phyloP scores from a whole-genome alignment of 2,329 filamentous ascomycete species.

The Stenocarpella maydis region DNA sequence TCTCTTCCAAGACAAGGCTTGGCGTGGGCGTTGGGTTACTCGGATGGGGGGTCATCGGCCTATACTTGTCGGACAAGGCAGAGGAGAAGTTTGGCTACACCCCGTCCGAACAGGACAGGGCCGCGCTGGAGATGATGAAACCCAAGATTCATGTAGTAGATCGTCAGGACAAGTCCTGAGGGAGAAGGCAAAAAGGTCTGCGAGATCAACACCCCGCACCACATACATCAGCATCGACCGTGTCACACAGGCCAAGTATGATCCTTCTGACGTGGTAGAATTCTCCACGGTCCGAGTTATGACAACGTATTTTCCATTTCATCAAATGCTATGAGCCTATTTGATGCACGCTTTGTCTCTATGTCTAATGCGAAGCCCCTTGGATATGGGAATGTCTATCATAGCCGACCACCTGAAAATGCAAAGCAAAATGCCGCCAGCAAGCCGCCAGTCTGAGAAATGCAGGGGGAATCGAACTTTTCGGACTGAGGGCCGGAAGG shows the following conservation, averaged over 20 bases:
- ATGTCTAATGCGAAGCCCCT: conserved; percentile 44
- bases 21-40: conserved; percentile 78
- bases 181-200: background rate
- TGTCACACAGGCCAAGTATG: background rate
- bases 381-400: conserved; percentile 44
- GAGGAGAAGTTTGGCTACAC: conserved; percentile 78
- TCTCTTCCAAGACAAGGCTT: conserved; percentile 74
- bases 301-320: conserved; percentile 35
- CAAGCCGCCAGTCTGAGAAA: conserved; percentile 48
- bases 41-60: conserved; percentile 76
- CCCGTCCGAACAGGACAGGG: conserved; percentile 77
- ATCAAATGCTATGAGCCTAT: conserved; percentile 24
- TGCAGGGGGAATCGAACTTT: conserved; percentile 47
- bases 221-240: too few species aligned
- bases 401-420: conserved; percentile 45
- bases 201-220: too few species aligned
- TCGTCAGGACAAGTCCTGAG: conserved; percentile 44
- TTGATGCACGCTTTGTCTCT: conserved; percentile 38
- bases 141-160: conserved; percentile 72
- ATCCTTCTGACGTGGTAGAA: background rate
- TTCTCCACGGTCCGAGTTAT: background rate
- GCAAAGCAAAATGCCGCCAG: conserved; percentile 47
- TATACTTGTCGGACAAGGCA: conserved; percentile 76
- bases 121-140: conserved; percentile 66
- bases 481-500: conserved; percentile 37